A percentile compares a stretch with the other conserved stretches of the same genome.
Evolutionary conservation across 352 stramenopile genomes (phyloP).

Genomic region (Pythium scleroteichum): DNA sequence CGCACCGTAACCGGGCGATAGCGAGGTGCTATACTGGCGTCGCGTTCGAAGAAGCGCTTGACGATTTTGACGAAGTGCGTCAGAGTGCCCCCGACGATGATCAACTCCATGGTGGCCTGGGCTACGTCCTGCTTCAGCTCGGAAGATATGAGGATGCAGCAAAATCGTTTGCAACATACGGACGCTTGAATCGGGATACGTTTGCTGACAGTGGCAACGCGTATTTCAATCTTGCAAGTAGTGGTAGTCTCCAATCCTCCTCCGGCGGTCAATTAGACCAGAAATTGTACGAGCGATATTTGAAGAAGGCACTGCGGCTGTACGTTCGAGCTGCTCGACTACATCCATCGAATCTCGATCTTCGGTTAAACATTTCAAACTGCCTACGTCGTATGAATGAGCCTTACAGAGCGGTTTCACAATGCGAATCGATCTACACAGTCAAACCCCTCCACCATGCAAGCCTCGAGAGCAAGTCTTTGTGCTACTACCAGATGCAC

Average conservation of each 20-base stretch:
- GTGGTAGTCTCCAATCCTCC: neutral
- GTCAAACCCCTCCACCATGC: constrained; percentile 51
- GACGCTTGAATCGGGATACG: constrained; percentile 58
- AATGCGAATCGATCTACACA: constrained; percentile 51
- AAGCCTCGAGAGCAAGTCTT: constrained; percentile 57
- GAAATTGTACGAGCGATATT: constrained; percentile 36
- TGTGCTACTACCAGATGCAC: constrained; percentile 56
- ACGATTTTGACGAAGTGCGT: constrained; percentile 68
- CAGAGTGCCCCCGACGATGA: constrained; percentile 69
- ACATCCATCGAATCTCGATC: constrained; percentile 57
- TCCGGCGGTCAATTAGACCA: constrained; percentile 35
- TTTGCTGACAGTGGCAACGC: constrained; percentile 75
- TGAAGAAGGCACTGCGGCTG: constrained; percentile 62
- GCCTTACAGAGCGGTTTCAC: constrained; percentile 42
- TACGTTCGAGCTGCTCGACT: constrained; percentile 64
- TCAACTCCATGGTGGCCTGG: constrained; percentile 61
- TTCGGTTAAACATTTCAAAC: constrained; percentile 71
- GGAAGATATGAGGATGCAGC: constrained; percentile 70
- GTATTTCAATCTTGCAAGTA: constrained; percentile 68
- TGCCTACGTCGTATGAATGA: constrained; percentile 56
- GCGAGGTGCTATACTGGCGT: constrained; percentile 48
- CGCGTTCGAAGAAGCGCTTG: constrained; percentile 55
- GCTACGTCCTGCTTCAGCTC: constrained; percentile 68
- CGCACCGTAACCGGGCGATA: constrained; percentile 69
- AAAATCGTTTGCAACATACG: constrained; percentile 61